Evolutionary conservation across 495 filamentous ascomycete genomes (phyloP).

Genomic region (Daldinia vernicosa): DNA sequence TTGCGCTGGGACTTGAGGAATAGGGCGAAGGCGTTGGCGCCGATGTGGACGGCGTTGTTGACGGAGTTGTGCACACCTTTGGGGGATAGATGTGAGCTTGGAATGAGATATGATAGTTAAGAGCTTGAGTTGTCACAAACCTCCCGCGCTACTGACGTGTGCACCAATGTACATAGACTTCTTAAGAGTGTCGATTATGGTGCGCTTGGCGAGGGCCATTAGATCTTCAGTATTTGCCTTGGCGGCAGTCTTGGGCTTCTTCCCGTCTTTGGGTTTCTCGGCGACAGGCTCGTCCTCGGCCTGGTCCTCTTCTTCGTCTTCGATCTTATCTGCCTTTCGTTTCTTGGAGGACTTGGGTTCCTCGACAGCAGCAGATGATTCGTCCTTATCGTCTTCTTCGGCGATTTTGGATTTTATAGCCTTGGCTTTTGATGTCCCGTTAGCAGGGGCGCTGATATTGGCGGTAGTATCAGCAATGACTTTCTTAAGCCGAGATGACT

Average conservation of each 20-base stretch:
- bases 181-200: slow-evolving; percentile 67
- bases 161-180: slow-evolving; percentile 83
- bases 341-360: slow-evolving; percentile 42
- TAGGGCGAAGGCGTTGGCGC: slow-evolving; percentile 90
- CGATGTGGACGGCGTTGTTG: slow-evolving; percentile 79
- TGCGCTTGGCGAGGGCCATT: slow-evolving; percentile 75
- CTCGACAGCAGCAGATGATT: background rate
- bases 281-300: slow-evolving; percentile 31
- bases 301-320: slow-evolving; percentile 41
- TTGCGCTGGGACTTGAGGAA: slow-evolving; percentile 97
- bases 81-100: slow-evolving; percentile 20
- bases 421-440: slow-evolving; percentile 29
- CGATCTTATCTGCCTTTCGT: slow-evolving; percentile 47
- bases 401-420: slow-evolving; percentile 33
- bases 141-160: slow-evolving; percentile 89
- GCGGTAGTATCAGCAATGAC: slow-evolving; percentile 25
- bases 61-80: slow-evolving; percentile 91
- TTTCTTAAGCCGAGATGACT: slow-evolving; percentile 32
- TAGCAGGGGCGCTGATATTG: background rate
- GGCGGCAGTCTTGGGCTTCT: slow-evolving; percentile 59
- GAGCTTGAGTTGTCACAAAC: slow-evolving; percentile 52
- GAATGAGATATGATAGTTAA: background rate
- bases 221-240: slow-evolving; percentile 55
- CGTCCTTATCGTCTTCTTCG: slow-evolving; percentile 26
- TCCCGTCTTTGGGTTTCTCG: slow-evolving; percentile 47